These are phyloP conservation scores for Sporothrix euskadiensis DNA, from an alignment of 2,329 filamentous ascomycete genomes.

Conservation along the genomic window DNA sequence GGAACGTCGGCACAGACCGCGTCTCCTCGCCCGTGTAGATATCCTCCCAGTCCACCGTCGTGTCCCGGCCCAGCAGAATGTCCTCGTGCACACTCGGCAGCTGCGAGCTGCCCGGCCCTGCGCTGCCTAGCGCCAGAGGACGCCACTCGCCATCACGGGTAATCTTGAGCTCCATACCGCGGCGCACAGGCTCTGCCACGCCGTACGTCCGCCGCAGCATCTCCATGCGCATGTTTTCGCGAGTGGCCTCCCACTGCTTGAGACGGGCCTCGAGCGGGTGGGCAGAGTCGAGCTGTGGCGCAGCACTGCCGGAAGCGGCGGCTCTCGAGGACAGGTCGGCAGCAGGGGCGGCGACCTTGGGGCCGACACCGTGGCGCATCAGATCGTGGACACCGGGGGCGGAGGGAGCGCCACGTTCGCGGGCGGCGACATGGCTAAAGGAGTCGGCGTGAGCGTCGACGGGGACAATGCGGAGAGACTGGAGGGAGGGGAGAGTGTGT, in stretches of 20 bases:
- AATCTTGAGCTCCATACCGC: conserved; percentile 94
- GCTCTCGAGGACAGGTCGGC: conserved; percentile 50
- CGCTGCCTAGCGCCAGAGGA: conserved; percentile 67
- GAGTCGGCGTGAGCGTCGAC: conserved; percentile 63
- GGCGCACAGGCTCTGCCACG: conserved; percentile 85
- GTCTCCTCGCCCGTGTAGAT: conserved; percentile 80
- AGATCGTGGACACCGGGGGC: conserved; percentile 92
- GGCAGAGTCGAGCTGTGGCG: conserved; percentile 58
- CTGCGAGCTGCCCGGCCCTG: conserved; percentile 39
- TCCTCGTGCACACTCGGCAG: conserved; percentile 78
- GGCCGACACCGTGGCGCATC: conserved; percentile 78
- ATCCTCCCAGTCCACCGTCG: conserved; percentile 87
- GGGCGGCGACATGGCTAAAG: conserved; percentile 60
- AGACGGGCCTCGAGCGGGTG: conserved; percentile 94
- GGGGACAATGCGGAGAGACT: conserved; percentile 91
- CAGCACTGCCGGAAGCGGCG: conserved; percentile 46
- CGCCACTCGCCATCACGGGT: conserved; percentile 77
- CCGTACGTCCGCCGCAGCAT: conserved; percentile 83
- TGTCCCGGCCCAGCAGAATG: conserved; percentile 77
- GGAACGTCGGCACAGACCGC: conserved; percentile 69
- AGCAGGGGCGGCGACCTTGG: conserved; percentile 52
- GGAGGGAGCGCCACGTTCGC: conserved; percentile 75
- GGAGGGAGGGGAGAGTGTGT: conserved; percentile 30
- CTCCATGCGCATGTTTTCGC: conserved; percentile 86
- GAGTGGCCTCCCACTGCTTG: conserved; percentile 84